phyloP scores from a whole-genome alignment of 495 filamentous ascomycete species.

The Margaritispora aquatica region DNA sequence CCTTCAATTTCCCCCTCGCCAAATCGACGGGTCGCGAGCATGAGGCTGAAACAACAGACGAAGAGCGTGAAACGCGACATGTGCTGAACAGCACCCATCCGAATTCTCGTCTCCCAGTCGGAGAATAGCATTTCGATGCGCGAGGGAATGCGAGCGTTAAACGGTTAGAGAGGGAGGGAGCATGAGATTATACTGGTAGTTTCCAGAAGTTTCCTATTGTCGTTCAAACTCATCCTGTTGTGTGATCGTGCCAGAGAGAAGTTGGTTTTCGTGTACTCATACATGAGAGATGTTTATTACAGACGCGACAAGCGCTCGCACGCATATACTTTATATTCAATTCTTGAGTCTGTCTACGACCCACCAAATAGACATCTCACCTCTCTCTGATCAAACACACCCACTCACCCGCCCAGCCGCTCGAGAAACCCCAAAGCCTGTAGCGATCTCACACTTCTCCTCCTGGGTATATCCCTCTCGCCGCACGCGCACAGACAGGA shows the following conservation, averaged over 20 bases:
- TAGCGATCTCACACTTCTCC: not conserved
- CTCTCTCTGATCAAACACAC: too few relatives aligned
- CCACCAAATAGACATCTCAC: not conserved
- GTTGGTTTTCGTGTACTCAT: too few relatives aligned
- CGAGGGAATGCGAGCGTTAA: too few relatives aligned
- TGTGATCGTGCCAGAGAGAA: too few relatives aligned
- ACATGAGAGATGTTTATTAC: not conserved
- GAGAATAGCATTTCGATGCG: not conserved
- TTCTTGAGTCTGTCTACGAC: not conserved
- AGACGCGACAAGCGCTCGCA: not conserved
- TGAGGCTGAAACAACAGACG: not conserved
- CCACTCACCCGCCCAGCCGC: not conserved
- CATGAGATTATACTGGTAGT: too few relatives aligned
- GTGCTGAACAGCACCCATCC: not conserved
- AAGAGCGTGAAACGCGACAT: not conserved
- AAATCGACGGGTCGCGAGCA: too few relatives aligned
- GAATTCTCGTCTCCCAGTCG: not conserved
- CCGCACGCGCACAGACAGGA: not conserved
- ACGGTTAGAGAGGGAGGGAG: too few relatives aligned
- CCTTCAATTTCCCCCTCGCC: not conserved
- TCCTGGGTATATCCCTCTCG: not conserved
- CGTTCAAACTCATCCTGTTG: not conserved
- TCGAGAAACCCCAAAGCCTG: not conserved
- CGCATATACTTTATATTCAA: too few relatives aligned
- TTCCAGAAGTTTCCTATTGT: not conserved